Percentiles rank a stretch among this genome's conserved stretches.
These are phyloP conservation scores for Tolypocladium amazonense DNA, from an alignment of 2,329 filamentous ascomycete species.

Conservation along the genomic window DNA sequence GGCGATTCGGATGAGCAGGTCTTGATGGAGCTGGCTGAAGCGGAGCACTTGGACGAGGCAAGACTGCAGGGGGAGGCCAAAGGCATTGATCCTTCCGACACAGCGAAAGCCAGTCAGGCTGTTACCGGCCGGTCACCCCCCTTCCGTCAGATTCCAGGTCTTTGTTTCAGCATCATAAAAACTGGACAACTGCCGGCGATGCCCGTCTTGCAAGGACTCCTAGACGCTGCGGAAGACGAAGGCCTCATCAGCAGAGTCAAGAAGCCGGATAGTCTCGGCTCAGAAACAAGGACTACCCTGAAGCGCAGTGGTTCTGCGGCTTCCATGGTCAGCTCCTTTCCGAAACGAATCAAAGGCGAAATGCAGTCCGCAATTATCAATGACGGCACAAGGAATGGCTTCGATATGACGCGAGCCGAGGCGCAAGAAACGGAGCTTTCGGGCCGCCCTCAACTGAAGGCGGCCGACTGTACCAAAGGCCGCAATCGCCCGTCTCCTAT, in stretches of 20 bases:
- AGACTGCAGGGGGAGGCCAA: background rate
- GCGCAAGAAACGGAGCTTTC: background rate
- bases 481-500: background rate
- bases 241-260: constrained; percentile 16
- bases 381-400: background rate
- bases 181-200: constrained; percentile 24
- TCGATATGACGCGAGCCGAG: background rate
- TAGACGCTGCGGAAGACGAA: constrained; percentile 29
- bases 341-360: constrained; percentile 2
- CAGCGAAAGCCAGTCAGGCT: background rate
- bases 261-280: constrained; percentile 3
- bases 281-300: constrained; percentile 16
- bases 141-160: constrained; percentile 14
- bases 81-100: background rate
- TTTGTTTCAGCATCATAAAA: constrained; percentile 31
- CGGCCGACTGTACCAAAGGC: background rate
- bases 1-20: constrained; percentile 46
- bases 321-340: background rate
- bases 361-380: background rate
- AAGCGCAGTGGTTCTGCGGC: constrained; percentile 1
- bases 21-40: constrained; percentile 16
- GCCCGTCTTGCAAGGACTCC: constrained; percentile 24
- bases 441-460: no score
- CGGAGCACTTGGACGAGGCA: background rate
- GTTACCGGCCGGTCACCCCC: background rate